These are phyloP conservation scores for Phytopythium helicoides DNA, from an alignment of 352 stramenopile species.

Conservation along the genomic window DNA sequence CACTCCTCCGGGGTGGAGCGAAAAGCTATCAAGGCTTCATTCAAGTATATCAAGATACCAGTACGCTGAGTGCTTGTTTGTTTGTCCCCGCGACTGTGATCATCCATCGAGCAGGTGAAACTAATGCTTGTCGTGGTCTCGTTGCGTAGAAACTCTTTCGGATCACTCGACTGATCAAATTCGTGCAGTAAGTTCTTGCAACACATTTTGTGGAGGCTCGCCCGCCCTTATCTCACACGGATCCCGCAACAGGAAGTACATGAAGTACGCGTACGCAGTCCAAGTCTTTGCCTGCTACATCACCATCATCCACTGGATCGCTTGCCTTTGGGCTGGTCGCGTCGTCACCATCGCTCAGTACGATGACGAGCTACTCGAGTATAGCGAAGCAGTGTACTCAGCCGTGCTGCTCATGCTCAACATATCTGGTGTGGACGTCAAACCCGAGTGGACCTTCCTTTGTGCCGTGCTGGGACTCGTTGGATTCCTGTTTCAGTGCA, in stretches of 20 bases:
- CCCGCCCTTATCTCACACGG: not conserved
- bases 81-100: no score
- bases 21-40: conserved; percentile 58
- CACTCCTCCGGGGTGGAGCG: conserved; percentile 38
- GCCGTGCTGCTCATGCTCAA: conserved; percentile 47
- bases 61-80: conserved; percentile 17
- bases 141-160: conserved; percentile 57
- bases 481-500: conserved; percentile 47
- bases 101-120: no score
- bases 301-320: conserved; percentile 61
- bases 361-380: conserved; percentile 36
- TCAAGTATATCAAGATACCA: conserved; percentile 64
- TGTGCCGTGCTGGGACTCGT: conserved; percentile 38
- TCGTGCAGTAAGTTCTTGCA: conserved; percentile 42
- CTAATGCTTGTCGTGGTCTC: conserved; percentile 4
- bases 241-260: conserved; percentile 40
- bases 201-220: not conserved
- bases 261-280: conserved; percentile 60
- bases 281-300: conserved; percentile 55
- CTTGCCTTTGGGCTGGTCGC: conserved; percentile 44
- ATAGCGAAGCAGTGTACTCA: conserved; percentile 46
- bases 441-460: conserved; percentile 39
- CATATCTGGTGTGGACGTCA: conserved; percentile 37
- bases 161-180: conserved; percentile 55
- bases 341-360: conserved; percentile 23